These are phyloP conservation scores for Boehmeria nivea DNA, from an alignment of 306 rosid species.

Conservation along the genomic window DNA sequence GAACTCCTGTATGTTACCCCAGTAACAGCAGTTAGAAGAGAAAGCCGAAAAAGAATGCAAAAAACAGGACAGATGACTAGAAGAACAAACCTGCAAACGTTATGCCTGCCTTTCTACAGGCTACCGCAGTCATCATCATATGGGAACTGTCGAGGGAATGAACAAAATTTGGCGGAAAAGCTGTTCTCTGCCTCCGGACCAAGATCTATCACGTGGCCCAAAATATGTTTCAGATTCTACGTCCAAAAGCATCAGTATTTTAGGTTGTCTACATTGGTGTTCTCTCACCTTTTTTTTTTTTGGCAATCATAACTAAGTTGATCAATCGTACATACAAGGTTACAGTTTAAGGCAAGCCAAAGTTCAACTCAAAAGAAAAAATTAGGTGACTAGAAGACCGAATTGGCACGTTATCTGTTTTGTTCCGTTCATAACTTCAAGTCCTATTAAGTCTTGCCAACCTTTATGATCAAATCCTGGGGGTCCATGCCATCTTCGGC, in stretches of 20 bases:
- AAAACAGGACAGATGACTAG: conserved; percentile 4
- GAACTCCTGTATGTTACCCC: conserved; percentile 83
- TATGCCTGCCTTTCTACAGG: conserved; percentile 60
- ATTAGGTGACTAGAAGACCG: too few relatives aligned
- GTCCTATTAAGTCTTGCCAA: too few relatives aligned
- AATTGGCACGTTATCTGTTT: too few relatives aligned
- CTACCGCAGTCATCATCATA: conserved; percentile 99
- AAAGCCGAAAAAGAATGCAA: conserved; percentile 1
- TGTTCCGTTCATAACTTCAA: too few relatives aligned
- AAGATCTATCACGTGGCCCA: conserved; percentile 43
- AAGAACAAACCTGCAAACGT: conserved; percentile 70
- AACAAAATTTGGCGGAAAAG: conserved; percentile 94
- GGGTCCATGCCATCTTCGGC: too few relatives aligned
- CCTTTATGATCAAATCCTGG: too few relatives aligned
- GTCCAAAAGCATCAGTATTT: not conserved
- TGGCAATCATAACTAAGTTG: too few relatives aligned
- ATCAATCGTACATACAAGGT: too few relatives aligned
- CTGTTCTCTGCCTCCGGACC: conserved; percentile 78
- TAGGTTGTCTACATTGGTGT: too few relatives aligned
- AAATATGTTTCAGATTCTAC: not conserved
- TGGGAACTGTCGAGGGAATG: conserved; percentile 97
- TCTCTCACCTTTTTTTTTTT: not conserved
- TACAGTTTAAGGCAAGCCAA: too few relatives aligned
- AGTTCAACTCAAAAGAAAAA: too few relatives aligned
- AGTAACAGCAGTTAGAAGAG: conserved; percentile 1